These are phyloP conservation scores for Paramecium bursaria DNA, from an alignment of 73 alveolate genomes.

Conservation along the genomic window DNA sequence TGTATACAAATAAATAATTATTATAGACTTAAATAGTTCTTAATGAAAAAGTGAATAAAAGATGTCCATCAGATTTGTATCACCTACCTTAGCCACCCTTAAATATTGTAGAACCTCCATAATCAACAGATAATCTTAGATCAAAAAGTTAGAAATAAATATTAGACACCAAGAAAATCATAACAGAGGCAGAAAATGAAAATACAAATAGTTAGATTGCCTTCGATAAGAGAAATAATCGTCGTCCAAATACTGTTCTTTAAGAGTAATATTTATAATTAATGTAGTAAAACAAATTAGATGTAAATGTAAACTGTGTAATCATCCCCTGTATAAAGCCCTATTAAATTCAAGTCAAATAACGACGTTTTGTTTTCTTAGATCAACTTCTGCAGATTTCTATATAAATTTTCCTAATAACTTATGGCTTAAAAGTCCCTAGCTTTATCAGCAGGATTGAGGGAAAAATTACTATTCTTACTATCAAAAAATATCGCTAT, in stretches of 20 bases:
- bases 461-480: slow-evolving; percentile 50
- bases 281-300: too few relatives aligned
- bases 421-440: slow-evolving; percentile 32
- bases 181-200: background rate
- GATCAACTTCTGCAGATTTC: slow-evolving; percentile 65
- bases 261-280: slow-evolving; percentile 17
- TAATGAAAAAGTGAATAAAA: slow-evolving; percentile 42
- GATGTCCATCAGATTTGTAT: slow-evolving; percentile 60
- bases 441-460: slow-evolving; percentile 31
- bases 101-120: slow-evolving; percentile 33
- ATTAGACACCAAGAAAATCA: slow-evolving; percentile 1
- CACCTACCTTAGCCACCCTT: slow-evolving; percentile 47
- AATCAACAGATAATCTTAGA: background rate
- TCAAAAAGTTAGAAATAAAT: slow-evolving; percentile 48
- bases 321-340: slow-evolving; percentile 20
- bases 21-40: slow-evolving; percentile 9
- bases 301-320: too few relatives aligned
- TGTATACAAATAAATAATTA: background rate
- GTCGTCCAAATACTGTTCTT: slow-evolving; percentile 18
- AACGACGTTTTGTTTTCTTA: slow-evolving; percentile 61
- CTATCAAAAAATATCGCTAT: slow-evolving; percentile 60
- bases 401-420: slow-evolving; percentile 63
- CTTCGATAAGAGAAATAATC: slow-evolving; percentile 11
- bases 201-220: too few relatives aligned
- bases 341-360: slow-evolving; percentile 53